These are phyloP conservation scores for Penstemon newberryi DNA, from an alignment of 257 asterid genomes.

Conservation along the genomic window DNA sequence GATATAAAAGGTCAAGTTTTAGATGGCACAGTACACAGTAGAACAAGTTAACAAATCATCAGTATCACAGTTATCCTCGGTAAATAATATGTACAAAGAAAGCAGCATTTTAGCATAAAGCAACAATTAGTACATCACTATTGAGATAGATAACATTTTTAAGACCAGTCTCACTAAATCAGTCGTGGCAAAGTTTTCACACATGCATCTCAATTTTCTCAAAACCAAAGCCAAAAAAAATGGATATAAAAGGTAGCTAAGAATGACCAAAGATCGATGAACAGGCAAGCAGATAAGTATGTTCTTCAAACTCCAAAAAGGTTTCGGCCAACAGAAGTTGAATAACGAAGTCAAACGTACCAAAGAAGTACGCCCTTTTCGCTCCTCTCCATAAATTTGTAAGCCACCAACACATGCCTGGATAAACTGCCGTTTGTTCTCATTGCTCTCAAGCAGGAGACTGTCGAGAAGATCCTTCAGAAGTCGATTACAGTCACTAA, in stretches of 20 bases:
- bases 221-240: conserved; percentile 4
- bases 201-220: conserved; percentile 17
- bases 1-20: conserved; percentile 11
- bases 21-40: conserved; percentile 15
- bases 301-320: neutral
- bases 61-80: neutral
- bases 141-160: conserved; percentile 11
- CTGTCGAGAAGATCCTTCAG: conserved; percentile 92
- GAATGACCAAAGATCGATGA: conserved; percentile 1
- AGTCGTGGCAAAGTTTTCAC: neutral
- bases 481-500: conserved; percentile 89
- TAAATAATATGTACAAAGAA: conserved; percentile 12
- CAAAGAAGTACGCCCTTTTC: conserved; percentile 84
- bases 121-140: conserved; percentile 5
- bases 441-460: conserved; percentile 89
- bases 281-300: neutral
- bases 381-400: conserved; percentile 84
- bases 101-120: conserved; percentile 4
- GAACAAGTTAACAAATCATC: conserved; percentile 2
- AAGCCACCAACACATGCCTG: conserved; percentile 97
- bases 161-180: conserved; percentile 1
- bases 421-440: conserved; percentile 88
- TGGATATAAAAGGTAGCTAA: conserved; percentile 18
- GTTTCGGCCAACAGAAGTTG: neutral
- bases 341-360: conserved; percentile 44